phyloP scores from a whole-genome alignment of 2,329 filamentous ascomycete genomes.

The Venturia nashicola region DNA sequence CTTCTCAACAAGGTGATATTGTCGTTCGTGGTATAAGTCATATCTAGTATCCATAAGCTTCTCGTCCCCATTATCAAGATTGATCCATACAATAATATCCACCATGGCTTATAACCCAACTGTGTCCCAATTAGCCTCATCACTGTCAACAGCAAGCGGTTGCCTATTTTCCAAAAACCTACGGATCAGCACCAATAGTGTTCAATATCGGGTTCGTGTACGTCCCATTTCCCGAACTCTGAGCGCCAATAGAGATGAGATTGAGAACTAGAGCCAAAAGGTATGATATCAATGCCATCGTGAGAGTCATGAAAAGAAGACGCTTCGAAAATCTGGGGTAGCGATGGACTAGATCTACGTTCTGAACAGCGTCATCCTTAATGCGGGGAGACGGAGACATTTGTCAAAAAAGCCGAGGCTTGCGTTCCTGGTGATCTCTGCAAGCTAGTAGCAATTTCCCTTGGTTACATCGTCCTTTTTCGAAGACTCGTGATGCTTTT shows the following conservation, averaged over 20 bases:
- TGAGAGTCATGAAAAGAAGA: not conserved
- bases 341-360: not conserved
- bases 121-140: conserved; percentile 12
- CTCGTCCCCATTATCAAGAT: not conserved
- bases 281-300: not conserved
- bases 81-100: conserved; percentile 22
- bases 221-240: conserved; percentile 16
- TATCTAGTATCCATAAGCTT: conserved; percentile 24
- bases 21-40: conserved; percentile 32
- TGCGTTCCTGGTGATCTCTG: not conserved
- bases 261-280: not conserved
- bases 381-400: not conserved
- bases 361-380: not conserved
- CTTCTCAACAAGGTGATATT: conserved; percentile 33
- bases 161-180: conserved; percentile 12
- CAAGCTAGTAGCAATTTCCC: not conserved
- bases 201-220: conserved; percentile 34
- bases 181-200: conserved; percentile 31
- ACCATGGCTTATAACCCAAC: conserved; percentile 30
- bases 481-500: not conserved
- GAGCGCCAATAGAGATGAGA: conserved; percentile 3
- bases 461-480: not conserved
- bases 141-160: not conserved
- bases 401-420: not conserved
- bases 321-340: not conserved